Conservation (phyloP, 139 green algal genomes). For the Astrephomene gubernaculifera region DNA sequence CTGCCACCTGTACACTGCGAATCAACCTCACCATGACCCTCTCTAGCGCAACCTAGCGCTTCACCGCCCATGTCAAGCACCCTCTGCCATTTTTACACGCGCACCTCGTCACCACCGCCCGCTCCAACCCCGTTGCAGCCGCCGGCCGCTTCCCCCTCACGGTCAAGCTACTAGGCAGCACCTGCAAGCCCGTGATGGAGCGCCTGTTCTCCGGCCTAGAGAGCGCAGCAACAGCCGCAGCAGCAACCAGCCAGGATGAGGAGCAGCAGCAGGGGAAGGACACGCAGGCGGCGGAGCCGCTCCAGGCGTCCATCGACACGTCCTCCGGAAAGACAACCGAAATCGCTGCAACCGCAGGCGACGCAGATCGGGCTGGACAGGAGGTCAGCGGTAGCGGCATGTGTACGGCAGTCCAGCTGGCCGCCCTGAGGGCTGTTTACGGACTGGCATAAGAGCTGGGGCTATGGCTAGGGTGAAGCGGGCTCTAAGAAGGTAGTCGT, state of each 20-base stretch:
- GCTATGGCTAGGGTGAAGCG: too few species aligned
- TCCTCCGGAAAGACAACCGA: neutral
- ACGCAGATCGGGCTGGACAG: neutral
- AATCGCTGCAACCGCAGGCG: neutral
- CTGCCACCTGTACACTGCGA: neutral
- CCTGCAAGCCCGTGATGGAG: slow-evolving; percentile 18
- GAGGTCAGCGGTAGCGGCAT: neutral
- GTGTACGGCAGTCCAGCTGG: neutral
- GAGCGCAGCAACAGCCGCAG: neutral
- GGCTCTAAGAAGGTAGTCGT: too few species aligned
- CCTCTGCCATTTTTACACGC: neutral
- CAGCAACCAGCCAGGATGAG: neutral
- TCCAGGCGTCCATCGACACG: neutral
- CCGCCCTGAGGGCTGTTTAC: neutral
- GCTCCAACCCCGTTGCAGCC: neutral
- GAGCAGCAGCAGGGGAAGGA: too few species aligned
- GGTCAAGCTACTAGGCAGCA: slow-evolving; percentile 40
- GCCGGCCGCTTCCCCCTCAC: slow-evolving; percentile 48
- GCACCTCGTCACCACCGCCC: neutral
- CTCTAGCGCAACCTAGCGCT: neutral
- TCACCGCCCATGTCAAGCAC: neutral
- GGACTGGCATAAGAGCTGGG: neutral
- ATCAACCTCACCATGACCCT: neutral
- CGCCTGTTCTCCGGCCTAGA: slow-evolving; percentile 20
- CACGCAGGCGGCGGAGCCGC: too few species aligned